Base-by-base conservation (phyloP, 345 rosid genomes). In the Mangifera indica region DNA sequence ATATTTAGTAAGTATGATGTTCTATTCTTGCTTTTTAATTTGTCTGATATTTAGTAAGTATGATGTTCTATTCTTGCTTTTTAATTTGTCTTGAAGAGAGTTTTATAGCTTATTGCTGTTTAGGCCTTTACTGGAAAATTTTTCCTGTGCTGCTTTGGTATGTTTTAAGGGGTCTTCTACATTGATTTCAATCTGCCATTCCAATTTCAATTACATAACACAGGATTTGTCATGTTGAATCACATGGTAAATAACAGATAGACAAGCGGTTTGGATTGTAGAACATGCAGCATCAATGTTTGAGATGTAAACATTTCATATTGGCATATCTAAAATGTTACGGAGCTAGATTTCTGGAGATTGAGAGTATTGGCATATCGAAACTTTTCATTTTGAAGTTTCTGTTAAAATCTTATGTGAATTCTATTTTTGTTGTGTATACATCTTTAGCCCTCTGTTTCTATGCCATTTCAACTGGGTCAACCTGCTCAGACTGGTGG, bases 401-500 rank as follows among this genome's bases (percentile, higher is more conserved):
- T 3, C 11, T 60, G 46, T 51, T 61, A 60, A 32, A 37, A 49
- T 46, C 70, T 70, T 61, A 29, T 11, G 34, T 53, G 29, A 66
- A 9, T 69, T 79, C 68, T n/a, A 29, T 42, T 55, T 24, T 44
- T 72, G 59, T 29, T 21, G 13, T 55, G 13, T 32, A 29, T 75
- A 57, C 29, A 72, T 77, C 34, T 77, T 72, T 70, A 89, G 97
- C 81, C 84, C 55, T 66, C 82, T 62, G 79, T 74, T 59, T 60
- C 84, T 53, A 52, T 83, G 54, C 75, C 85, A 21, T 82, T 78
- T 72, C 98, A 84, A 79, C 66, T 71, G 64, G 65, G 86, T 73
- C 87, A 84, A 65, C 85, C 89, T 58, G 70, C 91, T 74, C 95
- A 87, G 80, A 20, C 82, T 56, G 7, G 76, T 24, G 58, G 83